A percentile compares a stretch with the other conserved stretches of the same genome.
Conservation (phyloP, 1,284 basidiomycete species). For the Moesziomyces sp. region DNA sequence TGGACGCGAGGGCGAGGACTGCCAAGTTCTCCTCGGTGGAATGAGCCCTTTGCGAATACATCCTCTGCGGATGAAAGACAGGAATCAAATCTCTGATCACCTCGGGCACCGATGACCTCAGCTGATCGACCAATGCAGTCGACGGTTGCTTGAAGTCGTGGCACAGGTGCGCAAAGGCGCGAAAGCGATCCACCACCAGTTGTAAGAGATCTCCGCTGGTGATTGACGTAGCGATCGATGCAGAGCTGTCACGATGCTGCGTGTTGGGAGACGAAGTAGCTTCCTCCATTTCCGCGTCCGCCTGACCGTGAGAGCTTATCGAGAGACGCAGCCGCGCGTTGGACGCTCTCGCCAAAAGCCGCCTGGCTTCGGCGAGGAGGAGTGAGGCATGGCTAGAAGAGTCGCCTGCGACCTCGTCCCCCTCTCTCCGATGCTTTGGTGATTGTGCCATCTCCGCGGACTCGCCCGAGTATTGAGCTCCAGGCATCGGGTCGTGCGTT, state of each 20-base stretch:
- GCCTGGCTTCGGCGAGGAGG: too few relatives aligned
- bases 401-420: background rate
- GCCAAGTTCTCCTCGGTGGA: slow-evolving; percentile 30
- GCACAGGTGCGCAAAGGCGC: slow-evolving; percentile 34
- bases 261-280: slow-evolving; percentile 9
- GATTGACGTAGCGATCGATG: slow-evolving; percentile 11
- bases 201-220: slow-evolving; percentile 36
- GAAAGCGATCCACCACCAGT: slow-evolving; percentile 27
- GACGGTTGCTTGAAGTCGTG: slow-evolving; percentile 34
- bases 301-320: background rate
- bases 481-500: background rate
- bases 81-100: slow-evolving; percentile 17
- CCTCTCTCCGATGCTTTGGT: background rate
- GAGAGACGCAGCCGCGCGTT: background rate
- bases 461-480: background rate
- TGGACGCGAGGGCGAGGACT: slow-evolving; percentile 25
- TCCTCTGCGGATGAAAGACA: slow-evolving; percentile 34
- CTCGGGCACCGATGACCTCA: slow-evolving; percentile 19
- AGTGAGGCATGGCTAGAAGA: background rate
- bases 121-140: slow-evolving; percentile 19
- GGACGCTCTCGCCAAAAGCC: background rate
- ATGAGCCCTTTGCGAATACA: slow-evolving; percentile 25
- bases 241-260: slow-evolving; percentile 20
- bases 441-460: background rate
- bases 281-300: slow-evolving; percentile 8